phyloP scores from a whole-genome alignment of 2,329 filamentous ascomycete species.

The Neofusicoccum parvum region DNA sequence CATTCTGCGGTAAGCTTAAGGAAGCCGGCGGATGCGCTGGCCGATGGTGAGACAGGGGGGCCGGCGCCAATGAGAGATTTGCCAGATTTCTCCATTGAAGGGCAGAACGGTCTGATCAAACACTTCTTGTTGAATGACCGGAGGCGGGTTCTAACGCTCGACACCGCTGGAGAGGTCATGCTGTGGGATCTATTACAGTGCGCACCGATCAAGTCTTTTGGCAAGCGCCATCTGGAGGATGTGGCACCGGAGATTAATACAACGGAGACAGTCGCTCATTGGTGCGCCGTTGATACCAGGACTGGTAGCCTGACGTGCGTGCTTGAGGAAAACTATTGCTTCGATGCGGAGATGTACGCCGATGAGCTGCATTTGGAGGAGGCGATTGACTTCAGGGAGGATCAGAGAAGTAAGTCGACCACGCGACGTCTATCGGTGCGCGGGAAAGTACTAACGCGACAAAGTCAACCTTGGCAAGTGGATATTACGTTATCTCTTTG shows the following conservation, averaged over 20 bases:
- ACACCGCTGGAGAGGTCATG: slow-evolving; percentile 92
- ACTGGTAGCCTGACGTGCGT: slow-evolving; percentile 90
- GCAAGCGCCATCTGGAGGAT: slow-evolving; percentile 90
- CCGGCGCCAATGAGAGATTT: slow-evolving; percentile 38
- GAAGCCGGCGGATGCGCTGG: slow-evolving; percentile 60
- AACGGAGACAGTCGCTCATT: slow-evolving; percentile 84
- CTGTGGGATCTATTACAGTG: slow-evolving; percentile 95
- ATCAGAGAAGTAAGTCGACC: slow-evolving; percentile 76
- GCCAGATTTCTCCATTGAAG: slow-evolving; percentile 71
- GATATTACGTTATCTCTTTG: slow-evolving; percentile 91
- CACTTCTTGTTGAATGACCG: slow-evolving; percentile 90
- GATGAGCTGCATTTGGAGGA: slow-evolving; percentile 80
- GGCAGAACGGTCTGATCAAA: slow-evolving; percentile 93
- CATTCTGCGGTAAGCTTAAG: slow-evolving; percentile 53
- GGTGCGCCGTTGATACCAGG: slow-evolving; percentile 93
- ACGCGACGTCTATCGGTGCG: neutral
- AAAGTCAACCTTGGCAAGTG: slow-evolving; percentile 94
- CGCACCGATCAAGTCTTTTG: slow-evolving; percentile 84
- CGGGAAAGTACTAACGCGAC: slow-evolving; percentile 24
- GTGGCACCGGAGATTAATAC: slow-evolving; percentile 87
- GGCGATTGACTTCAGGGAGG: slow-evolving; percentile 80
- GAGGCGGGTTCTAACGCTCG: slow-evolving; percentile 83
- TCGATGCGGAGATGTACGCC: slow-evolving; percentile 95
- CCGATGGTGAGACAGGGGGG: slow-evolving; percentile 56
- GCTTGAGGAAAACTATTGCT: slow-evolving; percentile 91